Conservation (phyloP, 73 alveolate species). For the Paramecium pentaurelia region DNA sequence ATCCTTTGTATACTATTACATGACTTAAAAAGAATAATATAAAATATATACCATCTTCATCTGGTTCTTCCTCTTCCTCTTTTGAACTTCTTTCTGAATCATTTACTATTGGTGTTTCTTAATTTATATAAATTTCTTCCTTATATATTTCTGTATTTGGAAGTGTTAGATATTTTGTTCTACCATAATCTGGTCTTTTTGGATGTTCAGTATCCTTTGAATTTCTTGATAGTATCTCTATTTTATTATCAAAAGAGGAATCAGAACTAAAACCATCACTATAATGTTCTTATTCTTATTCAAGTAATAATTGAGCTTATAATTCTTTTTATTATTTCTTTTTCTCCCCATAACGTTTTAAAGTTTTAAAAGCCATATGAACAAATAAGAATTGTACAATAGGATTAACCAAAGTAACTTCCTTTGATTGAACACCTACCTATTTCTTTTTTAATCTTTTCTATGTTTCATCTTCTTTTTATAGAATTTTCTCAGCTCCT, state of each 20-base stretch:
- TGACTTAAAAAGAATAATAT: not conserved
- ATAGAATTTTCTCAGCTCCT: conserved; percentile 39
- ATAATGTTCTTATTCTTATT: not conserved
- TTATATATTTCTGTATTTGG: conserved; percentile 1
- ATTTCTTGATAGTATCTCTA: not conserved
- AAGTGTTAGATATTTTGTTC: not conserved
- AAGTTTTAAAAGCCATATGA: not conserved
- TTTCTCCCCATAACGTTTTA: not conserved
- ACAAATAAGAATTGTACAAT: not conserved
- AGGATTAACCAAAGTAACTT: not conserved
- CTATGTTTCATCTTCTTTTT: conserved; percentile 41
- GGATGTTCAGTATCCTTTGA: conserved; percentile 28
- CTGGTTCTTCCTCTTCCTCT: conserved; percentile 14
- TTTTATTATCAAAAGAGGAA: conserved; percentile 8
- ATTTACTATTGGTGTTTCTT: not conserved
- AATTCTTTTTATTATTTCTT: not conserved
- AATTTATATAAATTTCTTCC: not conserved
- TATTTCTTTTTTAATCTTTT: conserved; percentile 24
- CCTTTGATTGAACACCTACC: not conserved
- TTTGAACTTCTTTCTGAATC: not conserved
- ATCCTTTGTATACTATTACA: not conserved
- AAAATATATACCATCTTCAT: not conserved
- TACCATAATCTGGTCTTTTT: not conserved
- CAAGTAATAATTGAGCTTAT: not conserved
- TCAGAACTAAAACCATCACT: conserved; percentile 9